Evolutionary conservation across 306 rosid genomes (phyloP), one percentile per base, ranked within the genome.

Genomic region (cucumber (Cucumis sativus)): DNA sequence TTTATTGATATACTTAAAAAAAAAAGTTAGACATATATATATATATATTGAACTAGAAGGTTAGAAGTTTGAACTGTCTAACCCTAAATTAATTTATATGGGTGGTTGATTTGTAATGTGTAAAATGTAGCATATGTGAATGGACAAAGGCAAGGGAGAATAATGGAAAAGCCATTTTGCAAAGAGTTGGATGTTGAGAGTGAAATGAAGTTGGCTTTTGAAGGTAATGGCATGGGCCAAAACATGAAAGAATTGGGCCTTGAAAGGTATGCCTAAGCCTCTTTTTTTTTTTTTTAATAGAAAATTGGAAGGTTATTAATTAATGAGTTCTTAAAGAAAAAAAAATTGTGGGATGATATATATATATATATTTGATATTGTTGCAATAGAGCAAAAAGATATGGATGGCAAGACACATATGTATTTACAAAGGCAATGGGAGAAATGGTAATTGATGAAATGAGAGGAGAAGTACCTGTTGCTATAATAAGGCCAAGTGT

Each of bases 381-480:
- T 33, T 33, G 37, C 5, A 69, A 69, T 51, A 92, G 99, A 89
- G 99, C 97, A 2, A 86, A 86, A 70, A 81, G 55, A 80, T 89
- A 75, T 66, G 99, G 99, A 74, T 95, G 99, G 99, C 99, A 95
- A 77, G 97, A 92, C 84, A 95, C 97, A 10, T 95, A 95, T 41
- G 99, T 89, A 80, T 95, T 95, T 84, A 95, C 98, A 40, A 95
- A 95, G 84, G 97, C 99, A 25, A 95, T 92, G 97, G 99, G 99
- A 73, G 99, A 95, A 81, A 95, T 95, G 99, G 79, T 88, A 90
- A 88, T 95, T 10, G 92, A 92, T 79, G 83, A 84, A 25, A 63
- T 92, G 89, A 92, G 97, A 80, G 97, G 86, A 45, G 97, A 90
- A 37, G 17, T 88, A 74, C 99, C 99, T 1, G 91, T 92, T 55